phyloP scores from a whole-genome alignment of 495 filamentous ascomycete genomes.

The Paragyromitra xinjiangensis region DNA sequence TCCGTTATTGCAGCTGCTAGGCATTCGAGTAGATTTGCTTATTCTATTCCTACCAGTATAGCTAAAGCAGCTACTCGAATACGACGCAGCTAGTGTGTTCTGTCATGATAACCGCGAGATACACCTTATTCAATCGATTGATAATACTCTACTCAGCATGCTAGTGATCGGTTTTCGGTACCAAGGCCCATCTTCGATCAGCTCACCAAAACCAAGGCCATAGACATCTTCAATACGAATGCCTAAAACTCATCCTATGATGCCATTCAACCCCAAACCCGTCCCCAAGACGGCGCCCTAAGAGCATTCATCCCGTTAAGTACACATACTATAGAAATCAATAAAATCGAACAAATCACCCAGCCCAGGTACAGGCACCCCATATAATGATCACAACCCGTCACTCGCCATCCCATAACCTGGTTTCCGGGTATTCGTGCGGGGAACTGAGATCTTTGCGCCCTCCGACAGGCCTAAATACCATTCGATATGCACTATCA shows the following conservation, averaged over 20 bases:
- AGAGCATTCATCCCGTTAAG: background rate
- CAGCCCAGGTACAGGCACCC: background rate
- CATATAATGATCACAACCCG: background rate
- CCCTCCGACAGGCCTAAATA: background rate
- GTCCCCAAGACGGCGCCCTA: too few relatives aligned
- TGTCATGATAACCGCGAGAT: background rate
- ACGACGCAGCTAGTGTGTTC: background rate
- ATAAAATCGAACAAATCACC: background rate
- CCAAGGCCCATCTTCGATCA: background rate
- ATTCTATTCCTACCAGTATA: background rate
- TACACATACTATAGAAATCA: background rate
- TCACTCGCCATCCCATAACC: slow-evolving; percentile 17
- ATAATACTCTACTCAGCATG: background rate
- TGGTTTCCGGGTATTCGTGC: slow-evolving; percentile 1
- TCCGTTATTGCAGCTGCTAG: background rate
- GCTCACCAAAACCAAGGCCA: background rate
- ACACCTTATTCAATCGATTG: background rate
- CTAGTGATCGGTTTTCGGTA: too few relatives aligned
- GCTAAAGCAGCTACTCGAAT: background rate
- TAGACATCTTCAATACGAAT: background rate
- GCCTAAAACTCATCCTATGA: background rate
- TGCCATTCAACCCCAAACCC: background rate
- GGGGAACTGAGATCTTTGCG: slow-evolving; percentile 8
- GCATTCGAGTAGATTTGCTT: background rate
- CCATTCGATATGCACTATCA: background rate